These are phyloP conservation scores for Musa itinerans DNA, from an alignment of 176 grass and related monocot species.

Conservation along the genomic window DNA sequence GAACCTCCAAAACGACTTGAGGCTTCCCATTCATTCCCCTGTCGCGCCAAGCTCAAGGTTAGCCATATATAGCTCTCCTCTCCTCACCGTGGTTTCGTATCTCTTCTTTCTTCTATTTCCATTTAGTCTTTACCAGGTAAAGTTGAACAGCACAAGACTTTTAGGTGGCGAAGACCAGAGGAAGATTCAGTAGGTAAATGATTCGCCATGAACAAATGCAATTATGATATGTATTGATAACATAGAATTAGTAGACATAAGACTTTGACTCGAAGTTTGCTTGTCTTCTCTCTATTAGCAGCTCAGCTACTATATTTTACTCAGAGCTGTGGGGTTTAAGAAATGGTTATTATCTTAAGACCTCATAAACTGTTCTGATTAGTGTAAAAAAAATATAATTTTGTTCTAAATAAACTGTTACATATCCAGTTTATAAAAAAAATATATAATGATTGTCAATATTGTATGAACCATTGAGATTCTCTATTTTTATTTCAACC, in stretches of 20 bases:
- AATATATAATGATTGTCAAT: not conserved
- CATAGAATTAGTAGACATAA: not conserved
- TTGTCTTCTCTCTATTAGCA: not conserved
- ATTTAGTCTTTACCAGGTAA: not conserved
- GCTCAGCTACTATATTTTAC: not conserved
- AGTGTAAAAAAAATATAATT: not conserved
- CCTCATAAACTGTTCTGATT: no score
- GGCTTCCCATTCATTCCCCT: not conserved
- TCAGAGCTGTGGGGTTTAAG: not conserved
- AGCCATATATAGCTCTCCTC: not conserved
- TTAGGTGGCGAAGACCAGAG: not conserved
- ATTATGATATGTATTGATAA: not conserved
- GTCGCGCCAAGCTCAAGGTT: not conserved
- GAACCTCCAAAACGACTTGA: conserved; percentile 2
- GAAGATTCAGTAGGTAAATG: no score
- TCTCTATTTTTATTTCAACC: no score
- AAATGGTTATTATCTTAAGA: not conserved
- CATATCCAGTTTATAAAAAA: not conserved
- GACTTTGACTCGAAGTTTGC: not conserved
- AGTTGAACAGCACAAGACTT: not conserved
- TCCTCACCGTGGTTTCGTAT: not conserved
- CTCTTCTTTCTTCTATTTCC: not conserved
- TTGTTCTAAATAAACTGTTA: no score
- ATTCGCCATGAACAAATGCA: no score
- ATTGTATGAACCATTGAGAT: not conserved